Conservation (phyloP, 1,139 yeast genomes). For the Zygosaccharomyces sapae region DNA sequence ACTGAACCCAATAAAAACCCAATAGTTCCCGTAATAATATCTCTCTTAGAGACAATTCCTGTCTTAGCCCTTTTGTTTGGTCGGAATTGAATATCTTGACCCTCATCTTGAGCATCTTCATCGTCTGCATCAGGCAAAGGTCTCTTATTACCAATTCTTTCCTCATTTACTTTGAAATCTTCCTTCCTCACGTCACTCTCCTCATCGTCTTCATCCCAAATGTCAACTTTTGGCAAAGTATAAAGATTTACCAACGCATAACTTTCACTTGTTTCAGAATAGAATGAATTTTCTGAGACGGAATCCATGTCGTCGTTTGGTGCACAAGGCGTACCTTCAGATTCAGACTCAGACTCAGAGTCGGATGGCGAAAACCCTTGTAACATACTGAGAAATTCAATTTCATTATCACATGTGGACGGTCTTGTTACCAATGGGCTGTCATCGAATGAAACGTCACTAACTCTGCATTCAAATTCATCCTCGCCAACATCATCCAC, state of each 20-base stretch:
- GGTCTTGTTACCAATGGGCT: conserved; percentile 14
- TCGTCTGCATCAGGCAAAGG: conserved; percentile 5
- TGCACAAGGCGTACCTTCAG: conserved; percentile 3
- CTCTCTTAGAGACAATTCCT: conserved; percentile 6
- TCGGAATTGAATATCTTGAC: neutral
- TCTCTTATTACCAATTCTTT: neutral
- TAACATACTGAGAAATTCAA: neutral
- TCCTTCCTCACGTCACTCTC: neutral
- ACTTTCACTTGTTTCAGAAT: neutral
- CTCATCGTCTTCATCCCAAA: neutral
- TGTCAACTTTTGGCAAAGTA: neutral
- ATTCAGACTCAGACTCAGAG: conserved; percentile 10
- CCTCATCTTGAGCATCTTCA: neutral
- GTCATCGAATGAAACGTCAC: conserved; percentile 14
- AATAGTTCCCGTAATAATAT: conserved; percentile 5
- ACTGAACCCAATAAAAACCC: conserved; percentile 23
- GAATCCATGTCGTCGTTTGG: neutral
- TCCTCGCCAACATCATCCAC: conserved; percentile 12
- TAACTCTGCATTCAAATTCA: conserved; percentile 14
- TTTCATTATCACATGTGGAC: conserved; percentile 9
- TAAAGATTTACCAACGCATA: neutral
- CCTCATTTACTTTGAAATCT: neutral
- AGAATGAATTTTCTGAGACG: neutral
- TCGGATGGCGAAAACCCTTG: conserved; percentile 8
- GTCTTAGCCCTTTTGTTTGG: neutral